phyloP scores from a whole-genome alignment of 2,329 filamentous ascomycete species.

The Nemania sp. region DNA sequence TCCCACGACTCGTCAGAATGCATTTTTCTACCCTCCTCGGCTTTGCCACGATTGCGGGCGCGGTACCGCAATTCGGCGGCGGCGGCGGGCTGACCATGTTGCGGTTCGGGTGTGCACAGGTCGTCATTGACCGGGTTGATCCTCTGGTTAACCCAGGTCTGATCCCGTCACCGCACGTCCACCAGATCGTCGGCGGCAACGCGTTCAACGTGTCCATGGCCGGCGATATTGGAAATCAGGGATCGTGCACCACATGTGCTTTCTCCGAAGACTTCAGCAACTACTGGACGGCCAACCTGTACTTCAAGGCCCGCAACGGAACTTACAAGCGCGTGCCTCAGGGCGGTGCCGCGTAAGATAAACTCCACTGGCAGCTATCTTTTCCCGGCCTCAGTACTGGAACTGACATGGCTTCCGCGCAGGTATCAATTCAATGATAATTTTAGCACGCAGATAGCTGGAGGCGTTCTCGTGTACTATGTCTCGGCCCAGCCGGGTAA shows the following conservation, averaged over 20 bases:
- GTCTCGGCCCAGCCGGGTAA: conserved; percentile 48
- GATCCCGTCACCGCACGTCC: conserved; percentile 58
- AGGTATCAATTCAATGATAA: conserved; percentile 47
- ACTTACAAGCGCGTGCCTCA: conserved; percentile 40
- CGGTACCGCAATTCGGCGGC: conserved; percentile 38
- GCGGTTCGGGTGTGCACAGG: conserved; percentile 52
- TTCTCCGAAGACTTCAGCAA: conserved; percentile 43
- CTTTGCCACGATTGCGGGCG: conserved; percentile 38
- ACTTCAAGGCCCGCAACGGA: conserved; percentile 41
- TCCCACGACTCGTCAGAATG: conserved; percentile 34
- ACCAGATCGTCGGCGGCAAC: conserved; percentile 59
- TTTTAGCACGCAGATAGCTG: conserved; percentile 48
- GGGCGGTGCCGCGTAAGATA: conserved; percentile 58
- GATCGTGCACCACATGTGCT: conserved; percentile 49
- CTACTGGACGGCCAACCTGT: conserved; percentile 43
- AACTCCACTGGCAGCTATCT: neutral
- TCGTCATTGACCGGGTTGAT: conserved; percentile 51
- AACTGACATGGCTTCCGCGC: conserved; percentile 3
- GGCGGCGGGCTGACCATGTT: conserved; percentile 38
- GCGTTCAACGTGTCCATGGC: conserved; percentile 51
- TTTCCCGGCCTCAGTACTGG: too few species aligned
- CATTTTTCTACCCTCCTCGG: conserved; percentile 41
- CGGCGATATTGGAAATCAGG: conserved; percentile 41
- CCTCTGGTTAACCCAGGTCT: conserved; percentile 47
- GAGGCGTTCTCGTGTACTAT: conserved; percentile 53